These are phyloP conservation scores for Candida yuanshanica DNA, from an alignment of 805 yeast species.

Conservation along the genomic window DNA sequence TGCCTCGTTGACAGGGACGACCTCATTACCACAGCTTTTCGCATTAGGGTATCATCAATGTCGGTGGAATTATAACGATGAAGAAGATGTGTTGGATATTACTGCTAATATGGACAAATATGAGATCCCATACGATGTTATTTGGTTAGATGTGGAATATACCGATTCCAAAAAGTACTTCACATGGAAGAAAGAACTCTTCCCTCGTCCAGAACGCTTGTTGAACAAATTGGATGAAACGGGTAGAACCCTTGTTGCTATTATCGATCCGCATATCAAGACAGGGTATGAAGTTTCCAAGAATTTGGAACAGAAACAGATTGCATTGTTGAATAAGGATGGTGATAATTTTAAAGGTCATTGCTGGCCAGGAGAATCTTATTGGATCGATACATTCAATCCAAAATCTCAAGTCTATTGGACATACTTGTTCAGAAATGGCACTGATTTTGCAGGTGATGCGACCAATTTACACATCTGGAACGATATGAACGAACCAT, in stretches of 20 bases:
- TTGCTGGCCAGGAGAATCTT: conserved; percentile 97
- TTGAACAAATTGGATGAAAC: conserved; percentile 56
- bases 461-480: conserved; percentile 74
- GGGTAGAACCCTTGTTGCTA: conserved; percentile 75
- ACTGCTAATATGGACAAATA: conserved; percentile 62
- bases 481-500: conserved; percentile 99
- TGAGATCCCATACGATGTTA: conserved; percentile 79
- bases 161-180: conserved; percentile 83
- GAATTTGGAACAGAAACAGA: conserved; percentile 32
- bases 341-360: conserved; percentile 67
- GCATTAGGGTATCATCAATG: conserved; percentile 93
- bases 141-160: conserved; percentile 95
- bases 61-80: conserved; percentile 94
- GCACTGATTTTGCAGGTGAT: conserved; percentile 39
- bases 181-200: conserved; percentile 75
- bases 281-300: conserved; percentile 62
- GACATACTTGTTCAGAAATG: conserved; percentile 46
- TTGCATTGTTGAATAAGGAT: conserved; percentile 41
- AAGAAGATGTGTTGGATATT: conserved; percentile 75
- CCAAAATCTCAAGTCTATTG: conserved; percentile 58
- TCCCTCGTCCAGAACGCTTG: conserved; percentile 74
- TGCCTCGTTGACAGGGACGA: conserved; percentile 66
- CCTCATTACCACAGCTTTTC: conserved; percentile 69
- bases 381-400: conserved; percentile 86
- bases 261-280: conserved; percentile 91